Conservation (phyloP, 2,329 filamentous ascomycete genomes). For the Claviceps pusilla region DNA sequence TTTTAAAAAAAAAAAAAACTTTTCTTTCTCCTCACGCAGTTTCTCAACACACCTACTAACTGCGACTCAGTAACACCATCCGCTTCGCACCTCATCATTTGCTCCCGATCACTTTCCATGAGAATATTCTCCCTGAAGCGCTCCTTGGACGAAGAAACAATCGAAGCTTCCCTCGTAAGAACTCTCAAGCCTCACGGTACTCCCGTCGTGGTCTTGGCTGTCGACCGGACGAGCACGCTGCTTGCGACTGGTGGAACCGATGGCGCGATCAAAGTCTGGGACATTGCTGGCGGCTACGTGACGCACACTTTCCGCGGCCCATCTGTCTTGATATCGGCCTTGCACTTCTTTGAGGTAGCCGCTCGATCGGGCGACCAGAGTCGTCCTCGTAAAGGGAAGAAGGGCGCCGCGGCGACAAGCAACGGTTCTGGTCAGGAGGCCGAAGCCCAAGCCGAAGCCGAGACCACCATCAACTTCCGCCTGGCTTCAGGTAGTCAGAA, state of each 20-base stretch:
- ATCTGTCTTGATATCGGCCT: constrained; percentile 75
- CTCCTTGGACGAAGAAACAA: constrained; percentile 38
- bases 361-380: constrained; percentile 20
- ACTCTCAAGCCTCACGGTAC: constrained; percentile 82
- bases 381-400: constrained; percentile 21
- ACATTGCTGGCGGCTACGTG: constrained; percentile 74
- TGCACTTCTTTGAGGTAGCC: constrained; percentile 77
- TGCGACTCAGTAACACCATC: constrained; percentile 58
- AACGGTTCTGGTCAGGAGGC: constrained; percentile 25
- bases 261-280: constrained; percentile 91
- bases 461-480: constrained; percentile 45
- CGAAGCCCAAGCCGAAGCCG: constrained; percentile 23
- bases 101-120: constrained; percentile 92
- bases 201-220: constrained; percentile 71
- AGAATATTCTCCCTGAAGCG: constrained; percentile 65
- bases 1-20: no score
- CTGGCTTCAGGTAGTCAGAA: constrained; percentile 88
- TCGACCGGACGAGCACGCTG: constrained; percentile 77
- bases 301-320: constrained; percentile 94
- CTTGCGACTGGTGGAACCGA: constrained; percentile 88
- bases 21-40: no score
- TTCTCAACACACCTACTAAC: constrained; percentile 6
- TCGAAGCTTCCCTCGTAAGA: constrained; percentile 55
- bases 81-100: constrained; percentile 74
- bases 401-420: constrained; percentile 9